A percentile compares a stretch with the other conserved stretches of the same genome.
phyloP scores from a whole-genome alignment of 352 stramenopile genomes.

The Pythium aristosporum region DNA sequence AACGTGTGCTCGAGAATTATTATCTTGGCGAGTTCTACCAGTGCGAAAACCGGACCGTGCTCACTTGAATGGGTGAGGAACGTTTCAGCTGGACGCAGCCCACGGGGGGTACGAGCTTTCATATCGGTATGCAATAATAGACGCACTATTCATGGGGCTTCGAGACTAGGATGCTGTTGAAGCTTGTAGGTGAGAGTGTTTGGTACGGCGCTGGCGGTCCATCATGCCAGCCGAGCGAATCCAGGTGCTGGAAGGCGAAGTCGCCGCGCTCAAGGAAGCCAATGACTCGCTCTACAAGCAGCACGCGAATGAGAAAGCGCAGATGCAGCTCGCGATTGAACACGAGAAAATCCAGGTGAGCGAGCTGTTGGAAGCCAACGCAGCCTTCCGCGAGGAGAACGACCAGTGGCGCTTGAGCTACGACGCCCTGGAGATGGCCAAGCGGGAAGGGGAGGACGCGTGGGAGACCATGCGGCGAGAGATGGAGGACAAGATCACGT shows the following conservation, averaged over 20 bases:
- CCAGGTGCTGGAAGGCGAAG: conserved; percentile 48
- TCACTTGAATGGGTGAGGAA: neutral
- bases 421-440: conserved; percentile 49
- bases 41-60: conserved; percentile 47
- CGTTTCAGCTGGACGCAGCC: neutral
- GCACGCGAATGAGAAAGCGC: conserved; percentile 71
- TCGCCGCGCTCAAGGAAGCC: conserved; percentile 45
- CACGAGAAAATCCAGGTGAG: conserved; percentile 49
- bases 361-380: conserved; percentile 44
- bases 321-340: conserved; percentile 75
- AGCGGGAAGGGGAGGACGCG: conserved; percentile 46
- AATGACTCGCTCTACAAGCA: conserved; percentile 66
- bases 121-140: neutral
- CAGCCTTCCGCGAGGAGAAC: conserved; percentile 54
- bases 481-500: conserved; percentile 49
- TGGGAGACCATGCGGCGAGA: conserved; percentile 45
- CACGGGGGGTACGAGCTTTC: neutral
- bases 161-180: too few species aligned
- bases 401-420: conserved; percentile 62
- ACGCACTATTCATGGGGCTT: neutral
- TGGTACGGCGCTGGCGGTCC: too few species aligned
- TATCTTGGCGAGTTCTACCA: conserved; percentile 62
- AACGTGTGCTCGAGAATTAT: conserved; percentile 52
- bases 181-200: too few species aligned
- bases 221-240: conserved; percentile 33